Percentiles rank a stretch among this genome's conserved stretches.
phyloP scores from a whole-genome alignment of 176 grass and related monocot species.

The Oropetium thomaeum region DNA sequence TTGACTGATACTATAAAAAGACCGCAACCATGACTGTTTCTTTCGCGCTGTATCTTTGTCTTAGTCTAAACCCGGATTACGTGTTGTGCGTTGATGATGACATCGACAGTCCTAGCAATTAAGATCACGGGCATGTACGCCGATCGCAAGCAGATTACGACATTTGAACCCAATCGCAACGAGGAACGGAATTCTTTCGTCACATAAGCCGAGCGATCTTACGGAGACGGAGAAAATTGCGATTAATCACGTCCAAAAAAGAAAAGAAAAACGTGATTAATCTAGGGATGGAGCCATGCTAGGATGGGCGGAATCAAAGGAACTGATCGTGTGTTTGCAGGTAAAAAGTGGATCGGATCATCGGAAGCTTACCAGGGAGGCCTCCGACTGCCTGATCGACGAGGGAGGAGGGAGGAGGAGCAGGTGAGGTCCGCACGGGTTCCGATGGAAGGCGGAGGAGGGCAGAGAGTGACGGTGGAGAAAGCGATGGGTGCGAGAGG shows the following conservation, averaged over 20 bases:
- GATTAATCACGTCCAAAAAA: neutral
- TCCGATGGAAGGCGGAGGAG: conserved; percentile 21
- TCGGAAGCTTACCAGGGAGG: conserved; percentile 3
- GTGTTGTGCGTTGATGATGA: conserved; percentile 6
- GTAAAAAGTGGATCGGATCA: neutral
- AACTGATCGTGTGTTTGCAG: neutral
- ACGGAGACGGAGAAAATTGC: neutral
- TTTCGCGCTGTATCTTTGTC: neutral
- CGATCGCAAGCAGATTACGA: neutral
- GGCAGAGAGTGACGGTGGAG: conserved; percentile 30
- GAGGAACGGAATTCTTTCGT: neutral
- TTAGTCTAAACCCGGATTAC: conserved; percentile 18
- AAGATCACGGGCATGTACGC: neutral
- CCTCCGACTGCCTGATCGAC: neutral
- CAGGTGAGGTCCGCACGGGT: neutral
- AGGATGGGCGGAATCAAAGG: neutral
- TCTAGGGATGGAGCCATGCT: neutral
- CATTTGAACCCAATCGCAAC: neutral
- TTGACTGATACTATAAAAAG: conserved; percentile 30
- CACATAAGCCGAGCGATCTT: neutral
- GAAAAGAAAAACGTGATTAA: neutral
- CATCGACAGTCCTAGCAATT: neutral
- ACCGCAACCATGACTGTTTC: neutral
- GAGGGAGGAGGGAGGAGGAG: neutral
- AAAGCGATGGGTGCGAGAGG: neutral